phyloP scores from a whole-genome alignment of 2,329 filamentous ascomycete genomes.

The Pseudocercospora vitis region DNA sequence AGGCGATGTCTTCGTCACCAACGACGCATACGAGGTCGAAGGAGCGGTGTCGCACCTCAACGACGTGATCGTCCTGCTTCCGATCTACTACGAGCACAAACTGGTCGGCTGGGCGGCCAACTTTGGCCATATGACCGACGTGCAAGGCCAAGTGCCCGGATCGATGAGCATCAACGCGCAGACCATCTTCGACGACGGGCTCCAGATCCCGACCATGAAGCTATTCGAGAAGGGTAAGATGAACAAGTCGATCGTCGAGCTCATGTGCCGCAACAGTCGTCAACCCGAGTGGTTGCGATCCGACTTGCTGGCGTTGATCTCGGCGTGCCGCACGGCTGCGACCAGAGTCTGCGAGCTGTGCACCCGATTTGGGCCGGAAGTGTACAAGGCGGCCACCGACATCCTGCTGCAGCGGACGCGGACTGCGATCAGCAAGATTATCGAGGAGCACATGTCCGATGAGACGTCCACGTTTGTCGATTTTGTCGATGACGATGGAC shows the following conservation, averaged over 20 bases:
- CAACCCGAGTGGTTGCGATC: constrained; percentile 33
- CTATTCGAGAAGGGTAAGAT: constrained; percentile 32
- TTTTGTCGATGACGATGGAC: constrained; percentile 33
- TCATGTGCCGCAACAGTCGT: constrained; percentile 31
- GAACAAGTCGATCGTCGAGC: constrained; percentile 31
- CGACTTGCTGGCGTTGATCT: constrained; percentile 31
- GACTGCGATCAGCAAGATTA: constrained; percentile 29
- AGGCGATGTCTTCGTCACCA: constrained; percentile 33
- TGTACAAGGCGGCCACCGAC: constrained; percentile 29
- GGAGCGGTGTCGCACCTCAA: constrained; percentile 32
- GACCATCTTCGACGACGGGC: constrained; percentile 32
- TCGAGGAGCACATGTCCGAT: constrained; percentile 32
- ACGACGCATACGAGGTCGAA: constrained; percentile 33
- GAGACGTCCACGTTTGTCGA: constrained; percentile 30
- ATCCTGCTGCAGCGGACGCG: constrained; percentile 27
- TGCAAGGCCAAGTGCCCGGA: constrained; percentile 32
- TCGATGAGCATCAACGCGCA: constrained; percentile 33
- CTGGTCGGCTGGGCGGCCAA: constrained; percentile 34
- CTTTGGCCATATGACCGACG: constrained; percentile 32
- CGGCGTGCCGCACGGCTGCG: constrained; percentile 31
- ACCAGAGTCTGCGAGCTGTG: constrained; percentile 32
- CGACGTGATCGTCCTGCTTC: constrained; percentile 28
- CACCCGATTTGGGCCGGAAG: constrained; percentile 29
- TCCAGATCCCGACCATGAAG: constrained; percentile 34
- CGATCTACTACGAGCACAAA: constrained; percentile 32